Percentiles rank a stretch among this genome's conserved stretches.
Evolutionary conservation across 768 basidiomycete genomes (phyloP).

Genomic region (Piloderma croceum): DNA sequence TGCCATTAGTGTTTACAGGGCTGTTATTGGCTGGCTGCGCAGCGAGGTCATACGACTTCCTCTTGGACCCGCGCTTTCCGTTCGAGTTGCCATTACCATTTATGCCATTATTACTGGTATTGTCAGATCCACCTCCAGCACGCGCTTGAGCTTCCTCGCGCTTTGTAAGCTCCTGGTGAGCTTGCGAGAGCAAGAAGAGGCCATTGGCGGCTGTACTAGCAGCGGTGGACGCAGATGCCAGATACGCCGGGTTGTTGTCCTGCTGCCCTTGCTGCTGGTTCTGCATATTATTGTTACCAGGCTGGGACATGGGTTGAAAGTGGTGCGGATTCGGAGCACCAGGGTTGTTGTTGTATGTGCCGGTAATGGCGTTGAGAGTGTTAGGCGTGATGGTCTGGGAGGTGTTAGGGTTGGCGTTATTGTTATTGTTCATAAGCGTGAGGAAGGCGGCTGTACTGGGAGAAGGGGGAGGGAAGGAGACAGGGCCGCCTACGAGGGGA

Average conservation of each 20-base stretch:
- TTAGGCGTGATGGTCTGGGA: conserved; percentile 74
- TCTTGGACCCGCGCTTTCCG: conserved; percentile 61
- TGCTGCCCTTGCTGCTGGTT: conserved; percentile 7
- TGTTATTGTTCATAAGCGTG: conserved; percentile 75
- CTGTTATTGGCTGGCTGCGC: conserved; percentile 19
- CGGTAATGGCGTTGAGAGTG: conserved; percentile 72
- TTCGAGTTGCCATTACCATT: conserved; percentile 16
- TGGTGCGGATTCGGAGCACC: conserved; percentile 9
- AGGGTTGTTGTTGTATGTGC: conserved; percentile 57
- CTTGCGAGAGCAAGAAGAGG: conserved; percentile 88
- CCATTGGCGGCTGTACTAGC: conserved; percentile 81
- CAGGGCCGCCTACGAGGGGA: conserved; percentile 68
- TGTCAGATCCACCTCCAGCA: conserved; percentile 28
- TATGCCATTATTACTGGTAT: not conserved
- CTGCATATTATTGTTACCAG: not conserved
- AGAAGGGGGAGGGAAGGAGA: conserved; percentile 74
- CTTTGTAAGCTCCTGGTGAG: conserved; percentile 93
- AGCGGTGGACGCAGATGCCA: conserved; percentile 45
- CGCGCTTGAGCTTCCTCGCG: conserved; percentile 81
- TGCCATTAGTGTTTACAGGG: conserved; percentile 17
- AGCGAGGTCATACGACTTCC: conserved; percentile 55
- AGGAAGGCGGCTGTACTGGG: conserved; percentile 91
- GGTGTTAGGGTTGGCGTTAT: conserved; percentile 31
- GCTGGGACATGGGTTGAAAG: no score
- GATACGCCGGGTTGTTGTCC: conserved; percentile 29